These are phyloP conservation scores for Yamadazyma olivae DNA, from an alignment of 805 yeast genomes.

Conservation along the genomic window DNA sequence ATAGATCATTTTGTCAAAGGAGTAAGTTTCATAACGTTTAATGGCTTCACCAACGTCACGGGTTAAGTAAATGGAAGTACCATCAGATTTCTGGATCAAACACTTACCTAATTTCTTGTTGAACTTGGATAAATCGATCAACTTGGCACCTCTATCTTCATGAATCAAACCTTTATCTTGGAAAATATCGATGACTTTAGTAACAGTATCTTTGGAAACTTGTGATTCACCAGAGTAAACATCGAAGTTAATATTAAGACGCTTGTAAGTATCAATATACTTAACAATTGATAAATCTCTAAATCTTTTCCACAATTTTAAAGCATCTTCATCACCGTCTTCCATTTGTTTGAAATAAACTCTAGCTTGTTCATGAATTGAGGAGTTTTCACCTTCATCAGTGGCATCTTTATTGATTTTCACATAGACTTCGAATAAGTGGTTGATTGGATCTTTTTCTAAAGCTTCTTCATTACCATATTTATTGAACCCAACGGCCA, in stretches of 20 bases:
- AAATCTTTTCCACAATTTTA: constrained; percentile 79
- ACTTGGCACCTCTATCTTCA: constrained; percentile 87
- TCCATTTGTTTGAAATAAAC: constrained; percentile 88
- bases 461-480: constrained; percentile 80
- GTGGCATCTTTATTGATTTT: constrained; percentile 74
- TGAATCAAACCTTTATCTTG: constrained; percentile 67
- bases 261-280: constrained; percentile 84
- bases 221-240: constrained; percentile 95
- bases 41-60: constrained; percentile 97
- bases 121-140: constrained; percentile 79
- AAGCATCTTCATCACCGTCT: constrained; percentile 81
- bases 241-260: constrained; percentile 87
- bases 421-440: constrained; percentile 92
- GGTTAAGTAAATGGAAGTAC: constrained; percentile 89
- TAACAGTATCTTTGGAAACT: constrained; percentile 73
- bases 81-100: constrained; percentile 90
- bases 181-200: constrained; percentile 58
- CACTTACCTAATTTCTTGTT: constrained; percentile 93
- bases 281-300: constrained; percentile 86
- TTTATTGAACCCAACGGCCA: constrained; percentile 87
- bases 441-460: constrained; percentile 81
- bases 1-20: constrained; percentile 94
- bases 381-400: constrained; percentile 53
- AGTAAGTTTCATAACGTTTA: constrained; percentile 77
- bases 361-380: constrained; percentile 80